Conservation (phyloP, 805 yeast species). For the Candida ovalis region DNA sequence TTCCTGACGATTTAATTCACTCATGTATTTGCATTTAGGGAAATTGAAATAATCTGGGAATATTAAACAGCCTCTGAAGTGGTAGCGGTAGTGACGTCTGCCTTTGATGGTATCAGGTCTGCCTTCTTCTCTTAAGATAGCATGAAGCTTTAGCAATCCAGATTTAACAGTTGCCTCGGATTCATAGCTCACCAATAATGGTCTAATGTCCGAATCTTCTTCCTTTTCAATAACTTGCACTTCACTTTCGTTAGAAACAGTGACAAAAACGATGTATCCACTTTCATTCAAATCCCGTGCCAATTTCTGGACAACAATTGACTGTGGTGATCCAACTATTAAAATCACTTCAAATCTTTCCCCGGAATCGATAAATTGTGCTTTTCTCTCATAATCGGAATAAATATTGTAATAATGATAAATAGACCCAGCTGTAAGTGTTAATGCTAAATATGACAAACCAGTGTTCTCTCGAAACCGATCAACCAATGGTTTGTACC, state of each 20-base stretch:
- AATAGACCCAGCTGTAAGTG: neutral
- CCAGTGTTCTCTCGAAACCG: neutral
- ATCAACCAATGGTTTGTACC: neutral
- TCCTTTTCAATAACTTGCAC: conserved; percentile 50
- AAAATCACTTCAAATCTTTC: conserved; percentile 73
- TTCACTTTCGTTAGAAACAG: conserved; percentile 63
- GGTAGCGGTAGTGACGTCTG: conserved; percentile 34
- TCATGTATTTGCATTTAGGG: conserved; percentile 28
- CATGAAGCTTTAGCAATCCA: conserved; percentile 47
- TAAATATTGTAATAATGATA: neutral
- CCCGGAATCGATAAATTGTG: conserved; percentile 61
- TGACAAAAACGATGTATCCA: conserved; percentile 78
- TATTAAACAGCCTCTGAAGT: conserved; percentile 61
- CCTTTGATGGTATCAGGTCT: conserved; percentile 45
- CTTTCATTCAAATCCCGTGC: conserved; percentile 73
- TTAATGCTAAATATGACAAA: neutral
- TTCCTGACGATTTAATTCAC: conserved; percentile 28
- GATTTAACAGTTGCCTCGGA: conserved; percentile 38
- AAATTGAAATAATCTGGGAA: conserved; percentile 53
- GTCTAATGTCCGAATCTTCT: conserved; percentile 64
- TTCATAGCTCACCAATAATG: conserved; percentile 51
- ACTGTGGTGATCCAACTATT: conserved; percentile 72
- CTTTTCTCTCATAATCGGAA: conserved; percentile 39
- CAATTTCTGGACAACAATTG: conserved; percentile 64
- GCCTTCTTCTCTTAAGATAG: conserved; percentile 36